Evolutionary conservation across 441 rosid species (phyloP), one percentile per base, ranked within the genome.

Genomic region (Breynia disticha): DNA sequence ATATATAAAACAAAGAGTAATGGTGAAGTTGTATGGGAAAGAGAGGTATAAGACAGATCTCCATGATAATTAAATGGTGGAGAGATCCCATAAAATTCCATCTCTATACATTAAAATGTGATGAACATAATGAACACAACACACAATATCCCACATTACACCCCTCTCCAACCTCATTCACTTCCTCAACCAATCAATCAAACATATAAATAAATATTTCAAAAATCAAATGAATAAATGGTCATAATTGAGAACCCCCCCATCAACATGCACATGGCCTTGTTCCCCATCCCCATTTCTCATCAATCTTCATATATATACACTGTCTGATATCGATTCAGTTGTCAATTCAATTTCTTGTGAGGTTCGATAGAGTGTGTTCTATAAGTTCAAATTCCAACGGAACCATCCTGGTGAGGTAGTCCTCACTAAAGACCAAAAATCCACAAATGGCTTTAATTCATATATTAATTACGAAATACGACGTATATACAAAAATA

Each of bases 261-360:
- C 86, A 80, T 68, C 67, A 67, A 61, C 74, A 68, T 62, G 67
- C 94, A 85, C 94, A 85, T 85, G 94, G 73, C 50, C 69, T 49
- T 79, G 94, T 72, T 84, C 87, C 83, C 81, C 22, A 14, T 41
- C 62, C 62, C 54, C 69, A 38, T 6, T 11, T 28, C 16, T 24
- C 14, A 16, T 15, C 5, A n/a, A 19, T 51, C 16, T n/a, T 21
- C 5, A 17, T 21, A 21, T 21, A 11, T 62, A 66, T 38, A 16
- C 4, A 63, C 57, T 46, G 37, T 56, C 50, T n/a, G n/a, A n/a
- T n/a, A n/a, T n/a, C n/a, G n/a, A n/a, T n/a, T n/a, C n/a, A n/a
- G n/a, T n/a, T n/a, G n/a, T n/a, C n/a, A n/a, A n/a, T n/a, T n/a
- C n/a, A n/a, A n/a, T n/a, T n/a, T n/a, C n/a, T n/a, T n/a, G n/a